phyloP scores from a whole-genome alignment of 176 grass and related monocot genomes.

The Carex myosuroides region DNA sequence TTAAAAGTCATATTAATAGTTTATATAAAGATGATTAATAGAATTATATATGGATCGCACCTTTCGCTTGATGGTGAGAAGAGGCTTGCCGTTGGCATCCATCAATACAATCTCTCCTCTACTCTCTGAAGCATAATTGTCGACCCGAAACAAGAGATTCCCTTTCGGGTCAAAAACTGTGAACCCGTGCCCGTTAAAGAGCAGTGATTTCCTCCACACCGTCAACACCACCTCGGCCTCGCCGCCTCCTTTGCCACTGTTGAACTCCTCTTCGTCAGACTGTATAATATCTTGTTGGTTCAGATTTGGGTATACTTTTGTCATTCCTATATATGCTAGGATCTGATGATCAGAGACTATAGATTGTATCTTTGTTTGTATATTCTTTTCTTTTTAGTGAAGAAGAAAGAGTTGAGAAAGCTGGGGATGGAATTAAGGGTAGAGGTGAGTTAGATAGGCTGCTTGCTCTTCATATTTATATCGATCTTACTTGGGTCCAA shows the following conservation, averaged over 20 bases:
- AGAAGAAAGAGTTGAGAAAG: constrained; percentile 2
- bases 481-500: not conserved
- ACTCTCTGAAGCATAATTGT: constrained; percentile 36
- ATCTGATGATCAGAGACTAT: not conserved
- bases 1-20: not conserved
- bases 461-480: constrained; percentile 17
- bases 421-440: not conserved
- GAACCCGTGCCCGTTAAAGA: constrained; percentile 30
- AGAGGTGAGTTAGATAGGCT: not conserved
- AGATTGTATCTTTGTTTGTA: not conserved
- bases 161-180: constrained; percentile 25
- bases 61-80: constrained; percentile 64
- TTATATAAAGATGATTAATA: not conserved
- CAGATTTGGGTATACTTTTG: constrained; percentile 16
- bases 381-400: not conserved
- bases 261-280: not conserved
- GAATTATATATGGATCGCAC: not conserved
- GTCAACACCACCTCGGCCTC: constrained; percentile 15
- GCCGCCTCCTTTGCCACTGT: not conserved
- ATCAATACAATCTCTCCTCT: constrained; percentile 53
- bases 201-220: constrained; percentile 27
- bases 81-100: constrained; percentile 42
- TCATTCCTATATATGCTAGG: not conserved
- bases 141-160: constrained; percentile 34
- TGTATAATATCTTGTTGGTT: not conserved